Conservation (phyloP, 495 filamentous ascomycete genomes). For the Ascodesmis nigricans region DNA sequence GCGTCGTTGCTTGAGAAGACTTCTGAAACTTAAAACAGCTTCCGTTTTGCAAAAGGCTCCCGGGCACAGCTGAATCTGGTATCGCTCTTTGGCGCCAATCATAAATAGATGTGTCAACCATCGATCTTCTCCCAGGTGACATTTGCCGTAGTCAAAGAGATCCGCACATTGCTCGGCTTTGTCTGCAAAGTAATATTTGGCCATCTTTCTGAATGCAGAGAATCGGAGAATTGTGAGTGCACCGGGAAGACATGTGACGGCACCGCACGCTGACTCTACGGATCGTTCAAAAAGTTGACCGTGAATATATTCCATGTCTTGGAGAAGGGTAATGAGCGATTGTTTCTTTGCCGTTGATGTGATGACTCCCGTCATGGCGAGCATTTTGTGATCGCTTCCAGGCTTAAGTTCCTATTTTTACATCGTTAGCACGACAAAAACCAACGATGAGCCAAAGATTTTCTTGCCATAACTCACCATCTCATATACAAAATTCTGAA, state of each 20-base stretch:
- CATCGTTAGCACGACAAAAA: neutral
- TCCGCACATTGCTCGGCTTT: constrained; percentile 92
- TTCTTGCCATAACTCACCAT: constrained; percentile 43
- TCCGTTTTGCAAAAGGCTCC: constrained; percentile 98
- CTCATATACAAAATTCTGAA: constrained; percentile 97
- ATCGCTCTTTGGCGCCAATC: constrained; percentile 79
- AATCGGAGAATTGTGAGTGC: constrained; percentile 89
- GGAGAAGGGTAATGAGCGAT: constrained; percentile 71
- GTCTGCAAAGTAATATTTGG: constrained; percentile 96
- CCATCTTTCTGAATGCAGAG: constrained; percentile 90
- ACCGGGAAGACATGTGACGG: constrained; percentile 87
- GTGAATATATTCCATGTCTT: constrained; percentile 97
- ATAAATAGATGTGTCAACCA: constrained; percentile 98
- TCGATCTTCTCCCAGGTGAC: constrained; percentile 84
- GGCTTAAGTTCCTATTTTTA: constrained; percentile 67
- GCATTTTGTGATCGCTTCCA: constrained; percentile 76
- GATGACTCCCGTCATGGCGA: constrained; percentile 96
- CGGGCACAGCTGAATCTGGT: constrained; percentile 95
- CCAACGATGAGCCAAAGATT: neutral
- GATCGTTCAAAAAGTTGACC: constrained; percentile 93
- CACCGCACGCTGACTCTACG: constrained; percentile 84
- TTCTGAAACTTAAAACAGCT: constrained; percentile 70
- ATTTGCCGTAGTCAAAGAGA: constrained; percentile 90
- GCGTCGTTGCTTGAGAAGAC: constrained; percentile 81
- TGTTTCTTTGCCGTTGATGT: constrained; percentile 83